Base-by-base conservation (phyloP, 331 rosid species). In the Rhamnella rubrinervis region DNA sequence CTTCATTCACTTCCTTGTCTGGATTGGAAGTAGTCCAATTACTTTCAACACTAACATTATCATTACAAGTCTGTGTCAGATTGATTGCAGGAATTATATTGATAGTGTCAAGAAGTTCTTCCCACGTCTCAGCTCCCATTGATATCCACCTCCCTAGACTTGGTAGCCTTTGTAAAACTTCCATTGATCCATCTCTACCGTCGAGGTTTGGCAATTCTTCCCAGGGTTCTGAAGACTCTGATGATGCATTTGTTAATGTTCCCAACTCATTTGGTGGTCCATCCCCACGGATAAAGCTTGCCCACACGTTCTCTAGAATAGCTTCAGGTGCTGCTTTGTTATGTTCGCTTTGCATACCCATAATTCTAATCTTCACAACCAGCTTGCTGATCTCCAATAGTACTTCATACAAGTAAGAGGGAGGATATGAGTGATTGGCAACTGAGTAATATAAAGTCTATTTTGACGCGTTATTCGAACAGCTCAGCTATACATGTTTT, bases 51-150 rank as follows among this genome's bases (percentile, higher is more conserved):
- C 4, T 6, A 4, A 49, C 21, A 5, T 63, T 64, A 3, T 73
- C 68, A 40, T 53, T 51, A 50, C 63, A 21, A 35, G 25, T 65
- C 26, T 75, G 59, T 38, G 79, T 70, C 60, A 0, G 52, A 15
- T 66, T 76, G 31, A 16, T 71, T 69, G 67, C n/a, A 18, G 65
- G 72, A 4, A 51, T 66, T 59, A 13, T 19, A 18, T 61, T 59
- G 44, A 58, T 37, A 55, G 75, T 77, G 53, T 86, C 82, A 44
- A 93, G 86, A 55, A 85, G 80, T 39, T 84, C 75, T 76, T 93
- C 96, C 98, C 98, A 90, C 20, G 82, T 85, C 15, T 93, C 97
- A 25, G 89, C 84, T 75, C 98, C 98, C 95, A 93, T 93, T 50
- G 98, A 93, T 49, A 85, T 78, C 96, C 97, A 90, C 81, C 97